Conservation (phyloP, 1,139 yeast genomes). For the Kazachstania sp. region DNA sequence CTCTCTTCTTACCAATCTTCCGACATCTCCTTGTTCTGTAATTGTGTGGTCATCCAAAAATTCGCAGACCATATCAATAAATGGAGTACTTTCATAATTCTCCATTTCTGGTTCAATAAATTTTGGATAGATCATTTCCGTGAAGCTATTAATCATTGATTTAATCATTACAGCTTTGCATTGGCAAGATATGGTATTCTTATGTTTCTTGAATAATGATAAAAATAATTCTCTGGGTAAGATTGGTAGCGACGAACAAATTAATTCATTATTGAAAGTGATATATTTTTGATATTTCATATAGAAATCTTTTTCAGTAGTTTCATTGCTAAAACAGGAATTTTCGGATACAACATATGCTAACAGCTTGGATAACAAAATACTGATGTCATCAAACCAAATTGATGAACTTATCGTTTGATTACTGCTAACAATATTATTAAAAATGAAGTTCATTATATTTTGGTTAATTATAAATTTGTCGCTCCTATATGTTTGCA, state of each 20-base stretch:
- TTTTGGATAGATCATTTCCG: not conserved
- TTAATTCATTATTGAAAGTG: slow-evolving; percentile 15
- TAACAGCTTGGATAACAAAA: slow-evolving; percentile 4
- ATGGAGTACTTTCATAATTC: not conserved
- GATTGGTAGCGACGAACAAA: slow-evolving; percentile 19
- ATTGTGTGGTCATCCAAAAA: slow-evolving; percentile 56
- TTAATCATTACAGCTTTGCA: slow-evolving; percentile 18
- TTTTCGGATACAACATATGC: slow-evolving; percentile 1
- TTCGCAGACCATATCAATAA: not conserved
- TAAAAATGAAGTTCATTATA: slow-evolving; percentile 2
- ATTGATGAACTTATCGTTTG: slow-evolving; percentile 1
- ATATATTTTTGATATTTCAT: slow-evolving; percentile 13
- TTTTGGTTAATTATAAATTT: not conserved
- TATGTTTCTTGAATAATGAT: slow-evolving; percentile 6
- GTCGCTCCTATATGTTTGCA: not conserved
- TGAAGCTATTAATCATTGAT: slow-evolving; percentile 16
- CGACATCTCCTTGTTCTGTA: slow-evolving; percentile 71
- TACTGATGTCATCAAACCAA: slow-evolving; percentile 8
- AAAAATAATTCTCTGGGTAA: slow-evolving; percentile 10
- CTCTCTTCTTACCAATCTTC: slow-evolving; percentile 57
- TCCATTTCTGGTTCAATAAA: not conserved
- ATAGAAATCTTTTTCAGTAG: slow-evolving; percentile 14
- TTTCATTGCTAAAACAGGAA: slow-evolving; percentile 1
- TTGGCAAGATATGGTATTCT: slow-evolving; percentile 13
- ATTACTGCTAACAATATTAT: slow-evolving; percentile 5